phyloP scores from a whole-genome alignment of 1,284 basidiomycete species.

The Sphagnurus paluster region DNA sequence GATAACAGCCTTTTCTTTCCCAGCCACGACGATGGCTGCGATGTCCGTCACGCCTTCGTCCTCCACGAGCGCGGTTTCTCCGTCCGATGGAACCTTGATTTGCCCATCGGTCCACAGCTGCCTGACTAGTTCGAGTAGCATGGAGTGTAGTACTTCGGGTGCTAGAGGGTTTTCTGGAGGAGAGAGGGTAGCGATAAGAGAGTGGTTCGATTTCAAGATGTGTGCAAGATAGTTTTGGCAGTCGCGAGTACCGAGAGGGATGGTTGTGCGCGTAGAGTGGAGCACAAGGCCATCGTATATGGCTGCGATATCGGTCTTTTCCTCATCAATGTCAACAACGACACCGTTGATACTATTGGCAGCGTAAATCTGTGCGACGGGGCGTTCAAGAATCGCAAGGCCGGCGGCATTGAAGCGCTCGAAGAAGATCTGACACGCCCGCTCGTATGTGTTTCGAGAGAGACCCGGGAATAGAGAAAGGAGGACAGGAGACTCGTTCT shows the following conservation, averaged over 20 bases:
- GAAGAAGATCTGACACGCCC: slow-evolving; percentile 86
- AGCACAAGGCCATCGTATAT: slow-evolving; percentile 80
- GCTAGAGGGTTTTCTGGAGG: slow-evolving; percentile 48
- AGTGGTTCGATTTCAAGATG: slow-evolving; percentile 66
- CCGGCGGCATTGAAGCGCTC: slow-evolving; percentile 94
- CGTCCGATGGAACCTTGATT: slow-evolving; percentile 70
- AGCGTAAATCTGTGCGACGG: slow-evolving; percentile 84
- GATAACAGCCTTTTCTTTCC: slow-evolving; percentile 80
- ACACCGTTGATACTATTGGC: slow-evolving; percentile 79
- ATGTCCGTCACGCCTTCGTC: slow-evolving; percentile 89
- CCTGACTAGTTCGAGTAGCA: slow-evolving; percentile 58
- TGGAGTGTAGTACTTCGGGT: slow-evolving; percentile 44
- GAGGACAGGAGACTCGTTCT: slow-evolving; percentile 87
- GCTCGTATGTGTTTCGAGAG: slow-evolving; percentile 73
- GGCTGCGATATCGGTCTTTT: slow-evolving; percentile 76
- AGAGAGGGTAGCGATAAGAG: slow-evolving; percentile 63
- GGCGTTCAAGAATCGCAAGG: slow-evolving; percentile 81
- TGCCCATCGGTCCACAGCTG: slow-evolving; percentile 62
- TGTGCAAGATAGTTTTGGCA: slow-evolving; percentile 78
- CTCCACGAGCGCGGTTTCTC: slow-evolving; percentile 64
- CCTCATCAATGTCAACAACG: slow-evolving; percentile 83
- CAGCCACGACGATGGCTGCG: slow-evolving; percentile 78
- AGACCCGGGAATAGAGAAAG: slow-evolving; percentile 74
- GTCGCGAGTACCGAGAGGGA: slow-evolving; percentile 69
- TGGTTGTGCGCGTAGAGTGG: slow-evolving; percentile 57